Conservation (phyloP, 257 asterid genomes). For the Capsicum baccatum region DNA sequence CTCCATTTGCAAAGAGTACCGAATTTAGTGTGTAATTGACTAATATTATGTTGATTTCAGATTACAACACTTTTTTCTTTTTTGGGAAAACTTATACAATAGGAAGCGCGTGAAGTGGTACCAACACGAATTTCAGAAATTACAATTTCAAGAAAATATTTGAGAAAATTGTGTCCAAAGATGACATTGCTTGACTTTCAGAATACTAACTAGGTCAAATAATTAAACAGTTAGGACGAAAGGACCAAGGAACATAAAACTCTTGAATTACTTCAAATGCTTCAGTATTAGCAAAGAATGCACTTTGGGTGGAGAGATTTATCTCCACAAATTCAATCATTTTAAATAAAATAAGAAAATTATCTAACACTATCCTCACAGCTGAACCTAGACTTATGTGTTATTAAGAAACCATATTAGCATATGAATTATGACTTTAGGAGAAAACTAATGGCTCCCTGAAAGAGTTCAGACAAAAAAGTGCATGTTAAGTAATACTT, state of each 20-base stretch:
- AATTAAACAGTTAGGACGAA: not conserved
- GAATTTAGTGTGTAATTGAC: not conserved
- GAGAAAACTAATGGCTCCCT: not conserved
- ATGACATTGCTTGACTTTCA: not conserved
- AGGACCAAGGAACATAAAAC: not conserved
- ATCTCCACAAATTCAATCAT: not conserved
- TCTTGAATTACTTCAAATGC: not conserved
- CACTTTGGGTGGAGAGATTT: slow-evolving; percentile 4
- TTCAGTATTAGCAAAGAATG: not conserved
- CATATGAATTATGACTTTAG: not conserved
- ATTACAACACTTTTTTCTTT: not conserved
- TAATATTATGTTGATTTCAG: not conserved
- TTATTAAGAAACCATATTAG: not conserved
- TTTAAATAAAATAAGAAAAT: not conserved
- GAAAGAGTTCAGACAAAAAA: not conserved
- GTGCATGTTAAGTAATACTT: not conserved
- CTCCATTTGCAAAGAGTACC: not conserved
- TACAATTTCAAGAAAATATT: not conserved
- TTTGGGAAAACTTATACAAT: not conserved
- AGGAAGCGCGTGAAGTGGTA: not conserved
- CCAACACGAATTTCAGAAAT: not conserved
- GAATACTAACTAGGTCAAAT: not conserved
- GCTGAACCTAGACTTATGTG: not conserved
- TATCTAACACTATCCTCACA: not conserved
- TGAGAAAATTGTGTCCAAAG: not conserved